phyloP scores from a whole-genome alignment of 139 green algal genomes.

The Chlorokybus atmophyticus region DNA sequence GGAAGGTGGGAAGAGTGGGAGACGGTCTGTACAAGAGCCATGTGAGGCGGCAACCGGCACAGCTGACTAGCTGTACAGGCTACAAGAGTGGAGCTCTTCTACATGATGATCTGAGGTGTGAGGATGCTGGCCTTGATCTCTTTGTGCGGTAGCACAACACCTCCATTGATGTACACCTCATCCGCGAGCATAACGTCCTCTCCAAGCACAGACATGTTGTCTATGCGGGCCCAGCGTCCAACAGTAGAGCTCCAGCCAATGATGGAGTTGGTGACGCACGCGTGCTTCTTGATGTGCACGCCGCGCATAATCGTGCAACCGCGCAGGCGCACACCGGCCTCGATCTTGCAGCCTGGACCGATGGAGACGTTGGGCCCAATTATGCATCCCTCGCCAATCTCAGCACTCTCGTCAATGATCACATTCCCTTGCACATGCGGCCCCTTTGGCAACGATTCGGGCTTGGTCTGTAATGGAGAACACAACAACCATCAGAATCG shows the following conservation, averaged over 20 bases:
- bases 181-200: conserved; percentile 80
- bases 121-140: conserved; percentile 61
- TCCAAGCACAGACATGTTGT: conserved; percentile 85
- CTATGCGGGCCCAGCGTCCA: conserved; percentile 73
- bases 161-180: conserved; percentile 88
- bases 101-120: conserved; percentile 66
- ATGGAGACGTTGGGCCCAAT: conserved; percentile 87
- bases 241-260: conserved; percentile 66
- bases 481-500: background rate
- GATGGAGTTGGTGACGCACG: conserved; percentile 70
- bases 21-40: no score
- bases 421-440: conserved; percentile 27
- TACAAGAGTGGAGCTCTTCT: no score
- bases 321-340: conserved; percentile 73
- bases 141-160: conserved; percentile 92
- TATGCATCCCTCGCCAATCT: conserved; percentile 63
- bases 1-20: no score
- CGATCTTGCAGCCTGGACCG: conserved; percentile 67
- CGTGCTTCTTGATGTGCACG: conserved; percentile 55
- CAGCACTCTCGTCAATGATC: conserved; percentile 26
- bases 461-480: background rate
- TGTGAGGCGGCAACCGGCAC: no score
- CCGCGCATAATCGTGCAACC: conserved; percentile 52
- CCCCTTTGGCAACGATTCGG: background rate
- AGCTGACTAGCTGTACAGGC: no score